These are phyloP conservation scores for Fusarium sp. DNA, from an alignment of 2,329 filamentous ascomycete genomes.

Conservation along the genomic window DNA sequence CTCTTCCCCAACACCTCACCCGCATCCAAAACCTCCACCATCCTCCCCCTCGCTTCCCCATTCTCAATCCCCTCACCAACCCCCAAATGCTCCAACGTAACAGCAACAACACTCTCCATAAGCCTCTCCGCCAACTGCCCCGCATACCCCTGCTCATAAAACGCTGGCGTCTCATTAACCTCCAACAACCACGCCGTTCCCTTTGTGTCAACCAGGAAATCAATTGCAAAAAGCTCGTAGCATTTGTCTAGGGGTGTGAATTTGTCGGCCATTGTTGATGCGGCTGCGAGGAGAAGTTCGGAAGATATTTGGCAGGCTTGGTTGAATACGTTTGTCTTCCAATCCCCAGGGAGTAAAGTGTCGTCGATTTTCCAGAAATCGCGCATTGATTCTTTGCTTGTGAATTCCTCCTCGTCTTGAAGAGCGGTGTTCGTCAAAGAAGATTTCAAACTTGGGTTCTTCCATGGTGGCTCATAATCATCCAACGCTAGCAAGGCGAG, in stretches of 20 bases:
- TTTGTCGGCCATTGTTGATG: constrained; percentile 53
- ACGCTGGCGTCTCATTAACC: constrained; percentile 54
- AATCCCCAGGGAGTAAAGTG: constrained; percentile 46
- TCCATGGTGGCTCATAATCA: constrained; percentile 53
- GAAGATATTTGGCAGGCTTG: constrained; percentile 51
- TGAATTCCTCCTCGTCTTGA: constrained; percentile 51
- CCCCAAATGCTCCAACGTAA: constrained; percentile 52
- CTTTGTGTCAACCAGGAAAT: constrained; percentile 50
- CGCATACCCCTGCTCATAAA: constrained; percentile 51
- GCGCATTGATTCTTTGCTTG: constrained; percentile 49
- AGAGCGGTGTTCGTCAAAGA: constrained; percentile 54
- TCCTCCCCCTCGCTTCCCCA: background rate
- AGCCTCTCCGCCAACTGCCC: constrained; percentile 49
- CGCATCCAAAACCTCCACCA: constrained; percentile 40
- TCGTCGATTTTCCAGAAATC: constrained; percentile 49
- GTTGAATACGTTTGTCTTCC: constrained; percentile 50
- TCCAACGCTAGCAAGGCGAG: constrained; percentile 50
- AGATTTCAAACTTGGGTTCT: constrained; percentile 49
- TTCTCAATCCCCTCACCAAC: background rate
- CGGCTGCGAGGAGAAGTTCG: constrained; percentile 51
- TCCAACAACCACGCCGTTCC: constrained; percentile 52
- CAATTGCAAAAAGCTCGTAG: constrained; percentile 53
- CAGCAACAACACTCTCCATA: constrained; percentile 52
- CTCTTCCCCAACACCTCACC: constrained; percentile 36
- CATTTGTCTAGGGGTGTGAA: constrained; percentile 52